Evolutionary conservation across 2,329 filamentous ascomycete species (phyloP).

Genomic region (Calonectria pseudoreteaudii): DNA sequence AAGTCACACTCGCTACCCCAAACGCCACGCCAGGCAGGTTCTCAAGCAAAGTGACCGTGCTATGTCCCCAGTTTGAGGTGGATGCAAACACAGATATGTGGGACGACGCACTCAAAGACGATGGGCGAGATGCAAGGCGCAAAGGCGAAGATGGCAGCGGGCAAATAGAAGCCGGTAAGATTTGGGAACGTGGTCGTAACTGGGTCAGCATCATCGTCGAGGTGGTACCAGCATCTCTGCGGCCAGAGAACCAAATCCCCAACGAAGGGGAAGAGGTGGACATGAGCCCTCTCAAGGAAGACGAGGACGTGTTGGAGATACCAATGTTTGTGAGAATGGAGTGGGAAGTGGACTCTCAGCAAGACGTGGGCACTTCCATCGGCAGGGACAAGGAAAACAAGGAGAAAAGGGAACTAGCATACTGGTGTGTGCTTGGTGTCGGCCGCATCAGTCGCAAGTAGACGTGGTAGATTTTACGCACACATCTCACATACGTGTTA

Average conservation of each 20-base stretch:
- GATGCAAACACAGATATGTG: slow-evolving; percentile 89
- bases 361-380: slow-evolving; percentile 69
- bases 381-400: slow-evolving; percentile 70
- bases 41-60: slow-evolving; percentile 84
- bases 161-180: slow-evolving; percentile 86
- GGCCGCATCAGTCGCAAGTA: slow-evolving; percentile 76
- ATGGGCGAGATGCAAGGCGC: slow-evolving; percentile 52
- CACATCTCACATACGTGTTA: not conserved
- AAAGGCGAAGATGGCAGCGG: slow-evolving; percentile 55
- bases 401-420: slow-evolving; percentile 89
- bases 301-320: slow-evolving; percentile 82
- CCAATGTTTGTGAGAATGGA: slow-evolving; percentile 93
- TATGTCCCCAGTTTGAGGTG: slow-evolving; percentile 94
- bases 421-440: slow-evolving; percentile 93
- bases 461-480: slow-evolving; percentile 23
- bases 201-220: slow-evolving; percentile 96
- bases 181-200: slow-evolving; percentile 95
- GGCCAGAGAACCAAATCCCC: slow-evolving; percentile 50
- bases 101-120: slow-evolving; percentile 86
- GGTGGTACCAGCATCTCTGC: slow-evolving; percentile 76
- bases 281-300: slow-evolving; percentile 63
- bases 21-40: slow-evolving; percentile 82
- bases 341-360: slow-evolving; percentile 81
- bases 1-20: slow-evolving; percentile 88
- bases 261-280: slow-evolving; percentile 53